These are phyloP conservation scores for Exophiala dermatitidis DNA, from an alignment of 2,329 filamentous ascomycete species.

Conservation along the genomic window DNA sequence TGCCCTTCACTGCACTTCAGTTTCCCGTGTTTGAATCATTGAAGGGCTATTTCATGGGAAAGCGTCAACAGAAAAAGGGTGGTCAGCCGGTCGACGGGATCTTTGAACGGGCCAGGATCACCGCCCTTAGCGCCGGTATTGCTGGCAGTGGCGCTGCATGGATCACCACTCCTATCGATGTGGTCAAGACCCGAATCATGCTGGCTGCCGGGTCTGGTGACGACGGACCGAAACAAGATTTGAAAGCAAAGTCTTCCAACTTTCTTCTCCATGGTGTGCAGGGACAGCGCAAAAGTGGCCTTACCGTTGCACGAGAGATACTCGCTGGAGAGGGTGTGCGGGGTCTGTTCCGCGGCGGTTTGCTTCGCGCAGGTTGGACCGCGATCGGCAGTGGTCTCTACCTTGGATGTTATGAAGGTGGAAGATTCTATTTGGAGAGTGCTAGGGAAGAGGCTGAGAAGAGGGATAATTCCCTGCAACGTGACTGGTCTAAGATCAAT, in stretches of 20 bases:
- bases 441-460: constrained; percentile 26
- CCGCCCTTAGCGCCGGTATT: constrained; percentile 63
- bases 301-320: constrained; percentile 59
- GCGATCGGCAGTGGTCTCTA: constrained; percentile 77
- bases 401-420: constrained; percentile 76
- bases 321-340: constrained; percentile 59
- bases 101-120: constrained; percentile 62
- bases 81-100: constrained; percentile 39
- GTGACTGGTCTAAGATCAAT: constrained; percentile 25
- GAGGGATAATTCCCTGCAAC: constrained; percentile 22
- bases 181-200: constrained; percentile 88
- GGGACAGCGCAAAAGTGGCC: constrained; percentile 39
- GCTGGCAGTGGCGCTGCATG: constrained; percentile 70
- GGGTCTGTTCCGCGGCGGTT: constrained; percentile 67
- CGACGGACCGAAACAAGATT: constrained; percentile 14
- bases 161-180: constrained; percentile 82
- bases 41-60: constrained; percentile 47
- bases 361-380: constrained; percentile 70
- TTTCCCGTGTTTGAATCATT: constrained; percentile 79
- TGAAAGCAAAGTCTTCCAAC: constrained; percentile 14
- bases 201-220: constrained; percentile 49
- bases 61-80: constrained; percentile 34
- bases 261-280: constrained; percentile 20
- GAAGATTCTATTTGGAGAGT: constrained; percentile 53
- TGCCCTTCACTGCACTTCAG: constrained; percentile 81